phyloP scores from a whole-genome alignment of 768 basidiomycete species.

The Lanmaoa pseudosensibilis region DNA sequence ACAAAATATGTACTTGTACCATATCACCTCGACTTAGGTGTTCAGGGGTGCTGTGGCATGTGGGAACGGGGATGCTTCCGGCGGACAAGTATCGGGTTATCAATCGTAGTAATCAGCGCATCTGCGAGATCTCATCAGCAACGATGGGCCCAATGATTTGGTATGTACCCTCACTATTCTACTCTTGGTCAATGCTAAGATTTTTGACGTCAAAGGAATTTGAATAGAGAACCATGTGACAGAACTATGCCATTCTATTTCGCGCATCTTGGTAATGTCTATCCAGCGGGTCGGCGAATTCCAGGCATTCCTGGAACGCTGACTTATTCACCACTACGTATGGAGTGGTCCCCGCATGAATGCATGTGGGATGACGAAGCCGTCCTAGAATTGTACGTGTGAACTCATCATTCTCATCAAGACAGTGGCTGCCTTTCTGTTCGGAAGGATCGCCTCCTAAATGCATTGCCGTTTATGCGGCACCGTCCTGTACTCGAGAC shows the following conservation, averaged over 20 bases:
- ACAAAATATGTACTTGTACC: too few relatives aligned
- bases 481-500: background rate
- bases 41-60: background rate
- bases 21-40: too few relatives aligned
- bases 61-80: background rate
- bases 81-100: background rate
- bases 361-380: background rate
- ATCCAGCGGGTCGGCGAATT: background rate
- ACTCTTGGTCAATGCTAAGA: background rate
- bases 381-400: slow-evolving; percentile 3
- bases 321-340: background rate
- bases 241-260: background rate
- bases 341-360: background rate
- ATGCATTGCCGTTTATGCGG: background rate
- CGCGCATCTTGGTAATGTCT: background rate
- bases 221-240: background rate
- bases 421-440: background rate
- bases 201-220: background rate
- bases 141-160: background rate
- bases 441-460: background rate
- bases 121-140: background rate
- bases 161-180: background rate
- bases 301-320: background rate
- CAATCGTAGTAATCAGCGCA: background rate
- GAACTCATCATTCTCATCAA: background rate